Base-by-base conservation (phyloP, 345 rosid genomes). In the Aegle marmelos region DNA sequence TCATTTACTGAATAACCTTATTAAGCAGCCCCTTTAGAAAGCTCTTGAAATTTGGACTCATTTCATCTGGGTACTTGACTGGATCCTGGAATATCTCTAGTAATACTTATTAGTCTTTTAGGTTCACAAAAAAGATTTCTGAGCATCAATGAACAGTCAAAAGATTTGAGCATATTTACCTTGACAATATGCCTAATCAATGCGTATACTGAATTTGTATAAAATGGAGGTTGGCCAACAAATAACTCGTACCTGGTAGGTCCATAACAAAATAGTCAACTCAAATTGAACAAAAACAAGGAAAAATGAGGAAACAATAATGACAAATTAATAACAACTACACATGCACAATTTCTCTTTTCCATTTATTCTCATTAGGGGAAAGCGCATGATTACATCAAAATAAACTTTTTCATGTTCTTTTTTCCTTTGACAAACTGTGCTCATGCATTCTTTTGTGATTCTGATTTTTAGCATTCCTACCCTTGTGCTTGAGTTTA, bases 211-310 rank as follows among this genome's bases (percentile, higher is more conserved):
- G 99, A 94, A 87, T 94, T 96, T 57, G 97, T 96, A 87, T 94
- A 96, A 87, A 96, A 96, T 57, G 99, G 99, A 57, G 99, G 99
- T 73, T 91, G 98, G 68, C 99, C 99, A 63, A 96, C 99, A 79
- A 83, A 96, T 85, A 96, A 89, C 80, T 94, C 99, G 82, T 96
- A 96, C 90, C 99, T 96, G 89, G 82, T 75, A 11, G 28, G 64
- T 60, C 17, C 70, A 81, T 19, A 30, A 60, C 61, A 54, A 79
- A 76, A 64, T 63, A 56, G 27, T 24, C 56, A 67, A 37, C 56
- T 80, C 53, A 53, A 70, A 41, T 67, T 69, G 68, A 37, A 68
- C 50, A 59, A 34, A 37, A 41, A 72, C 22, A 36, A 45, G 37
- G 30, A 11, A 79, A 48, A 22, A 72, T 1, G 28, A 36, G 30